Base-by-base conservation (phyloP, 2,329 filamentous ascomycete genomes). In the Talaromyces amestolkiae region DNA sequence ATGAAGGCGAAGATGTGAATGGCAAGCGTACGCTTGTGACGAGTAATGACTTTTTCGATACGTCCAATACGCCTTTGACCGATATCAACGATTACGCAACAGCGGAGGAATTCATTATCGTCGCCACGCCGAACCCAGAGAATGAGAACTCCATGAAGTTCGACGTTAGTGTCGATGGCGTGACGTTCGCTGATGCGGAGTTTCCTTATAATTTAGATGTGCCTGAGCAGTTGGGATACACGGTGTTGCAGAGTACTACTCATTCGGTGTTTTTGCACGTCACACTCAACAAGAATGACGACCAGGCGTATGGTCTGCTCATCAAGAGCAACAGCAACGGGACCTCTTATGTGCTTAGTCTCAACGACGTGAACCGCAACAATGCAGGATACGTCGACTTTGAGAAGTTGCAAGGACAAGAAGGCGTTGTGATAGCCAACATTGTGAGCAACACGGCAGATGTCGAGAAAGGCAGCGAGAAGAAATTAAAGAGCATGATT, bases 281-380 rank as follows among this genome's bases (percentile, higher is more conserved):
- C 56, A 93, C 91, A 0, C 91, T 92, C 47, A 89, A 91, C 72
- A 85, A 84, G 47, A 81, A 82, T 3, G 75, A 82, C 60, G 89
- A 87, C 19, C 86, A 85, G 60, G 86, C 90, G 66, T 93, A 91
- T 71, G 95, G 95, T 43, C 90, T 90, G 27, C 92, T 99, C 71
- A 87, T 99, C 78, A 99, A 98, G 86, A 97, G 93, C 74, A 99
- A 99, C 81, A 97, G 93, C 72, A 98, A 99, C 74, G 95, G 95
- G 63, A 99, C 95, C 0, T 95, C 91, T 1, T 99, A 97, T 73
- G 91, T 97, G 13, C 82, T 96, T 69, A 96, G 91, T 77, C 83
- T 95, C 27, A 82, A 86, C 58, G 87, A 87, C 22, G 92, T 98
- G 74, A 97, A 98, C 77, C 87, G 92, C 70, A 88, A 97, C 74